These are phyloP conservation scores for Salix brachista DNA, from an alignment of 345 rosid genomes.

Conservation along the genomic window DNA sequence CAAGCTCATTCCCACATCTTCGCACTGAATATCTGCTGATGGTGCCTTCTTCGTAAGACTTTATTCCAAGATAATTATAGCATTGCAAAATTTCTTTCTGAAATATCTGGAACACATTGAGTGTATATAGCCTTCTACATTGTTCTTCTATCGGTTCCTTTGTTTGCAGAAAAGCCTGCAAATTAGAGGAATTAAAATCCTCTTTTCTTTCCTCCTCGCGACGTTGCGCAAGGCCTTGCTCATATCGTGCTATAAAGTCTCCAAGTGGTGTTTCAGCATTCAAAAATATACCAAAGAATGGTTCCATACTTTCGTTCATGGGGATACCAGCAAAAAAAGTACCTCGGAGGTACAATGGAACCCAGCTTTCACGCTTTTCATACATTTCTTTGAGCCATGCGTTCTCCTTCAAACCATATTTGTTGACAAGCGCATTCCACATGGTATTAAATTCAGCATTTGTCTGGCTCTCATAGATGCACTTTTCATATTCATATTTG, in stretches of 20 bases:
- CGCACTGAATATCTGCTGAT: conserved; percentile 61
- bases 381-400: conserved; percentile 70
- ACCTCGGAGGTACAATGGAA: conserved; percentile 60
- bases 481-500: conserved; percentile 62
- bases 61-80: conserved; percentile 57
- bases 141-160: conserved; percentile 84
- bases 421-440: conserved; percentile 60
- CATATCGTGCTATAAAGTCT: conserved; percentile 61
- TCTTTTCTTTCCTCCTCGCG: conserved; percentile 79
- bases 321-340: conserved; percentile 82
- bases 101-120: conserved; percentile 60
- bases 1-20: conserved; percentile 65
- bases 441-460: conserved; percentile 53
- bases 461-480: conserved; percentile 66
- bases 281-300: conserved; percentile 61
- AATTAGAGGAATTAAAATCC: conserved; percentile 66
- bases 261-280: conserved; percentile 49
- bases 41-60: conserved; percentile 70
- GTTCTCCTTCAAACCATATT: conserved; percentile 55
- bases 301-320: conserved; percentile 41
- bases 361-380: conserved; percentile 72
- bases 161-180: conserved; percentile 64
- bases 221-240: conserved; percentile 58
- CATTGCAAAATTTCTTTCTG: conserved; percentile 74
- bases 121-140: conserved; percentile 74